Base-by-base conservation (phyloP, 2,329 filamentous ascomycete species). In the Elsinoe fawcettii region DNA sequence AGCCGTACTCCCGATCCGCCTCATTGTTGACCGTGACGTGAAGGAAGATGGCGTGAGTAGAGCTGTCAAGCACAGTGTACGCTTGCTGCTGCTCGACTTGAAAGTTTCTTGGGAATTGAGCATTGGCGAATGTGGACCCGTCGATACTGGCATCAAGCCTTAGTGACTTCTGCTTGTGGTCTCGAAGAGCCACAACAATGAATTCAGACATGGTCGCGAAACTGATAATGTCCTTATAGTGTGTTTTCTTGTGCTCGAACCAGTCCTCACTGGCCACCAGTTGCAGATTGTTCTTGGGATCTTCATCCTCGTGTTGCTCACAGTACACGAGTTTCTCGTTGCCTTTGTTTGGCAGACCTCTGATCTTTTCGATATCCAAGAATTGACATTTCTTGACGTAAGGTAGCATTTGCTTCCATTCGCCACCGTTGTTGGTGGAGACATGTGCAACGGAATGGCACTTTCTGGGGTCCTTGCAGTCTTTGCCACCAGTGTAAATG, bases 181-280 rank as follows among this genome's bases (percentile, higher is more conserved):
- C 75, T 47, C 80, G 80, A 5, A 86, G 85, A 1, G 91, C 91
- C 51, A 96, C 86, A 37, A 99, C 83, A 66, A 99, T 93, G 70
- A 96, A 99, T 69, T 99, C 93, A 37, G 87, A 86, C 92, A 96
- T 97, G 4, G 87, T 95, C 1, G 90, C 92, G 71, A 95, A 97
- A 63, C 87, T 86, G 64, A 86, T 83, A 41, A 96, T 87, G 59
- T 91, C 80, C 22, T 81, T 78, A 67, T 87, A 84, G 59, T 83
- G 78, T 20, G 82, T 75, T 12, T 76, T 75, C 64, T 84, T 80
- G 61, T 83, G 78, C 55, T 85, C 80, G 66, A 95, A 95, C 73
- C 86, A 90, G 65, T 95, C 84, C 43, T 88, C 79, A 69, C 87
- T 96, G 39, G 87, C 86, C 14, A 90, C 71, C 27, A 99, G 80